phyloP scores from a whole-genome alignment of 331 rosid genomes.

The Acacia pycnantha region DNA sequence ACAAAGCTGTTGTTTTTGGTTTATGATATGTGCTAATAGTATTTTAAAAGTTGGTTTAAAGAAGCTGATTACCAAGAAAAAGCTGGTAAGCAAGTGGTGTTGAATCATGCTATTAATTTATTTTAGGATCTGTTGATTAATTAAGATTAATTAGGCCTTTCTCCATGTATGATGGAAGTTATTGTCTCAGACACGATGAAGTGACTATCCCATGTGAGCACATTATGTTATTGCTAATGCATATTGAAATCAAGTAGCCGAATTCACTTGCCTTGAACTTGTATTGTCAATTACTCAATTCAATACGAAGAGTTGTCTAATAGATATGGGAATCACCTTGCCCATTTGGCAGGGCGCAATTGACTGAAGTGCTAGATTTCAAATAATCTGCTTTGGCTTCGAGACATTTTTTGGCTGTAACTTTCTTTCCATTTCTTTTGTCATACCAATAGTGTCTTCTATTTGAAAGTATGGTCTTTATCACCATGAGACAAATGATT shows the following conservation, averaged over 20 bases:
- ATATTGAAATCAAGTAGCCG: background rate
- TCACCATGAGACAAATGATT: background rate
- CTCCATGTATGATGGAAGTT: background rate
- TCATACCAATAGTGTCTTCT: background rate
- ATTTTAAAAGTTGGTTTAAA: background rate
- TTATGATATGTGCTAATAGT: background rate
- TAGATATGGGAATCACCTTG: background rate
- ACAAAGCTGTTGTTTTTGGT: background rate
- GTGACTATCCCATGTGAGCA: background rate
- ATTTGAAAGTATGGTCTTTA: background rate
- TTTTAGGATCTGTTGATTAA: background rate
- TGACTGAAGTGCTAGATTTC: background rate
- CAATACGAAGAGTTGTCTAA: background rate
- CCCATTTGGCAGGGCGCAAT: background rate
- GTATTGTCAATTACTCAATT: background rate
- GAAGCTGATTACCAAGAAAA: background rate
- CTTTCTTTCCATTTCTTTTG: background rate
- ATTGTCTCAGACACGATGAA: background rate
- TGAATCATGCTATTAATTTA: no score
- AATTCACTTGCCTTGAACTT: background rate
- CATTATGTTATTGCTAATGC: background rate
- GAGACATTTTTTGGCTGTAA: background rate
- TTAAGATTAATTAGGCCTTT: background rate
- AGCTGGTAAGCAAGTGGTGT: background rate
- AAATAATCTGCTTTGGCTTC: background rate